A percentile compares a stretch with the other conserved stretches of the same genome.
Evolutionary conservation across 352 stramenopile genomes (phyloP).

Genomic region (Blastocystis sp.): DNA sequence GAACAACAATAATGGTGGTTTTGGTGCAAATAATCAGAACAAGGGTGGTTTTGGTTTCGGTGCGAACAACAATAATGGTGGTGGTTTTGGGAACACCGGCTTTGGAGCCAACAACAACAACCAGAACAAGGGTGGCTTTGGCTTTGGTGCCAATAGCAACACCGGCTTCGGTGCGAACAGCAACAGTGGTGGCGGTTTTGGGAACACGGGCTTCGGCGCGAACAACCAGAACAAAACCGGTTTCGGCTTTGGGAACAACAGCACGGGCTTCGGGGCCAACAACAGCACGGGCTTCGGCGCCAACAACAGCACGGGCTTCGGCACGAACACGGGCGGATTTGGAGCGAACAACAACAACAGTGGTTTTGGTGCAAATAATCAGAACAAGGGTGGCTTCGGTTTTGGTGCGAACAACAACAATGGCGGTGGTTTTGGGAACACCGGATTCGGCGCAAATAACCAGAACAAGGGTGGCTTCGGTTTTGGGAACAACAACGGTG

Average conservation of each 20-base stretch:
- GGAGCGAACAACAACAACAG: not conserved
- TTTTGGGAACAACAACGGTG: not conserved
- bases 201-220: constrained; percentile 7
- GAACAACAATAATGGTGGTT: too few relatives aligned
- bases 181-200: not conserved
- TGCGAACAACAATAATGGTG: too few relatives aligned
- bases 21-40: too few relatives aligned
- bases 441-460: too few relatives aligned
- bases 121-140: not conserved
- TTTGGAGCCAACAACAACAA: constrained; percentile 31
- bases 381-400: not conserved
- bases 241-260: not conserved
- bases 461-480: not conserved
- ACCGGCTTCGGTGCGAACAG: constrained; percentile 12
- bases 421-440: too few relatives aligned
- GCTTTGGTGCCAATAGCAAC: not conserved
- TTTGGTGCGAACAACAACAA: not conserved
- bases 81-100: not conserved
- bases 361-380: not conserved
- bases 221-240: not conserved
- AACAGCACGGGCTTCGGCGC: not conserved
- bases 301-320: not conserved
- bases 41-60: too few relatives aligned
- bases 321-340: not conserved
- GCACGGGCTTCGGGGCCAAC: not conserved